These are phyloP conservation scores for Hypericum perforatum DNA, from an alignment of 345 rosid species.

Conservation along the genomic window DNA sequence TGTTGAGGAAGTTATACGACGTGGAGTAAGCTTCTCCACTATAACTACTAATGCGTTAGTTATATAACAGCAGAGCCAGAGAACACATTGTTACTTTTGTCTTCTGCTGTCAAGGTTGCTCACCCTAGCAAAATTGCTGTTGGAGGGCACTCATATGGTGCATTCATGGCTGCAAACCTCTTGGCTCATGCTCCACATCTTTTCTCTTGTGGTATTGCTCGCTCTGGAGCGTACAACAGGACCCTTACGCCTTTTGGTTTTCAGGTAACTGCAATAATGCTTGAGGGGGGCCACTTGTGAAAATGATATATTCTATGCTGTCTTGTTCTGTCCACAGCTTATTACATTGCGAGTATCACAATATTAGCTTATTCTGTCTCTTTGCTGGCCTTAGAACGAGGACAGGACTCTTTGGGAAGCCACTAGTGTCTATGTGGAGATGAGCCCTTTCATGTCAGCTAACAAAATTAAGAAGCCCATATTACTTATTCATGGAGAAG, in stretches of 20 bases:
- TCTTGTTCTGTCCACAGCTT: background rate
- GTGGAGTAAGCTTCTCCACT: slow-evolving; percentile 51
- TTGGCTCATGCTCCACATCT: slow-evolving; percentile 97
- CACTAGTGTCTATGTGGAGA: slow-evolving; percentile 65
- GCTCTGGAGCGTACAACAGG: slow-evolving; percentile 98
- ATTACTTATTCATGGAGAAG: slow-evolving; percentile 95
- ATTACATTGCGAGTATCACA: background rate
- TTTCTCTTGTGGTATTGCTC: slow-evolving; percentile 89
- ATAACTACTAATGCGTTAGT: slow-evolving; percentile 5
- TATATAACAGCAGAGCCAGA: background rate
- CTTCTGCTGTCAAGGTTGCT: slow-evolving; percentile 55
- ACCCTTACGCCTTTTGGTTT: slow-evolving; percentile 98
- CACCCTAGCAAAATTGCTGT: slow-evolving; percentile 80
- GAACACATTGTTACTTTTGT: slow-evolving; percentile 16
- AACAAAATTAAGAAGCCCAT: slow-evolving; percentile 92
- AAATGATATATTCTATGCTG: background rate
- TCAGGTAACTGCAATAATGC: slow-evolving; percentile 43
- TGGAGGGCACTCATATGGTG: slow-evolving; percentile 99
- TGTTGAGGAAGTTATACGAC: slow-evolving; percentile 85
- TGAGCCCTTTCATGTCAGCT: slow-evolving; percentile 98
- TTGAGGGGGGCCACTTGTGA: background rate
- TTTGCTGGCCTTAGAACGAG: slow-evolving; percentile 48
- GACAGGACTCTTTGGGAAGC: slow-evolving; percentile 99
- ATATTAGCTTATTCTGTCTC: slow-evolving; percentile 11
- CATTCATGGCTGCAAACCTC: slow-evolving; percentile 97